Evolutionary conservation across 1,284 basidiomycete species (phyloP).

Genomic region (Cutaneotrichosporon mucoides): DNA sequence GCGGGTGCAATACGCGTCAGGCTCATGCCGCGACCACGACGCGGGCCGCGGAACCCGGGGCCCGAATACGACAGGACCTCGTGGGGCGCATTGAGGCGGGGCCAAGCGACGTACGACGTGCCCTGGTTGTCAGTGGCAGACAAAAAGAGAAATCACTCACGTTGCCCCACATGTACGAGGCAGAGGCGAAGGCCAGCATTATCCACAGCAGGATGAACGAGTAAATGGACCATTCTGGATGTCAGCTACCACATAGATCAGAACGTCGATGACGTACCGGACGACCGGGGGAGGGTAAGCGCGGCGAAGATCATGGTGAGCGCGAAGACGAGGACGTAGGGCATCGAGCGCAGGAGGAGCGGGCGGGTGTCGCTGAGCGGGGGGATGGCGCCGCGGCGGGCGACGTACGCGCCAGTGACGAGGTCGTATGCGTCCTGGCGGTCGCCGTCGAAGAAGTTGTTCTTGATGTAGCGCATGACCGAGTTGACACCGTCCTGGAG

Average conservation of each 20-base stretch:
- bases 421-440: conserved; percentile 91
- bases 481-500: conserved; percentile 88
- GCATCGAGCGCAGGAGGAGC: conserved; percentile 78
- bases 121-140: conserved; percentile 27
- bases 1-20: conserved; percentile 46
- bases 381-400: conserved; percentile 64
- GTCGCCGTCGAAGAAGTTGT: conserved; percentile 95
- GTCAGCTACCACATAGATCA: conserved; percentile 39
- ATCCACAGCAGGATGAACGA: conserved; percentile 77
- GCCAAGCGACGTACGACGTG: conserved; percentile 81
- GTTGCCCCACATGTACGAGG: conserved; percentile 69
- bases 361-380: conserved; percentile 75
- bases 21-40: conserved; percentile 67
- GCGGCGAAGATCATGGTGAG: conserved; percentile 82
- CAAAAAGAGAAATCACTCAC: conserved; percentile 25
- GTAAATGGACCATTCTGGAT: conserved; percentile 33
- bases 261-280: conserved; percentile 55
- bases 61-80: conserved; percentile 82
- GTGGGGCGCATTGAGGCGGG: conserved; percentile 77
- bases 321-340: conserved; percentile 74
- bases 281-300: conserved; percentile 72
- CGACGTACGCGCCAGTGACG: conserved; percentile 84
- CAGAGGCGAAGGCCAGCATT: conserved; percentile 58
- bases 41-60: conserved; percentile 73
- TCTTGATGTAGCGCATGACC: conserved; percentile 82